Evolutionary conservation across 2,329 filamentous ascomycete genomes (phyloP), one percentile per base, ranked within the genome.

Genomic region (Xylaria sp.): DNA sequence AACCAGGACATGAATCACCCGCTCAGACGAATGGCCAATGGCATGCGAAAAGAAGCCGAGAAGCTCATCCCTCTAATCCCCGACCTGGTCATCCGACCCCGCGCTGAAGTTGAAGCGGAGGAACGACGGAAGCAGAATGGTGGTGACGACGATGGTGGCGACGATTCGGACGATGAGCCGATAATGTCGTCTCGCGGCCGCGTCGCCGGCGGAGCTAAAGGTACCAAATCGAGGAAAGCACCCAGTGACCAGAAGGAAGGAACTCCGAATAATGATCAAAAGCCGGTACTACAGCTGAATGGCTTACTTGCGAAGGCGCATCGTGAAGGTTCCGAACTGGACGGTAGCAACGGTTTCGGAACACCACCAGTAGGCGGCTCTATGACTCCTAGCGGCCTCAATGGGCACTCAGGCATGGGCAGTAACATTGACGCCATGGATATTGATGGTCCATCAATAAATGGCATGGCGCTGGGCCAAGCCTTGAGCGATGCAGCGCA

Each of bases 171-270:
- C 76, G 95, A 98, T 78, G 94, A 97, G 81, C 96, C 96, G 9
- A 98, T 99, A 77, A 98, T 98, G 93, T 96, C 96, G 67, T 98
- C 95, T 59, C 89, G 96, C 73, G 96, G 96, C 63, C 91, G 96
- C 54, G 97, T 95, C 79, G 93, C 94, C 18, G 92, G 91, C 6
- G 90, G 89, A 37, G 92, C 93, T 74, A 94, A 92, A 78, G 91
- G 94, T 25, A 90, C 90, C 71, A 95, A 91, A 75, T 90, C 91
- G 23, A 89, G 94, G 61, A 95, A 94, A 76, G 91, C 92, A 2
- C 90, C 89, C 25, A 85, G 88, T 57, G 91, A 92, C 67, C 89
- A 90, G 72, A 91, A 92, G 72, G 94, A 98, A 79, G 91, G 90
- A 55, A 96, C 94, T 0, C 92, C 94, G 15, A 89, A 85, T 56